Evolutionary conservation across 495 filamentous ascomycete species (phyloP), one percentile per base, ranked within the genome.

Genomic region (Pseudotulostoma volvatum): DNA sequence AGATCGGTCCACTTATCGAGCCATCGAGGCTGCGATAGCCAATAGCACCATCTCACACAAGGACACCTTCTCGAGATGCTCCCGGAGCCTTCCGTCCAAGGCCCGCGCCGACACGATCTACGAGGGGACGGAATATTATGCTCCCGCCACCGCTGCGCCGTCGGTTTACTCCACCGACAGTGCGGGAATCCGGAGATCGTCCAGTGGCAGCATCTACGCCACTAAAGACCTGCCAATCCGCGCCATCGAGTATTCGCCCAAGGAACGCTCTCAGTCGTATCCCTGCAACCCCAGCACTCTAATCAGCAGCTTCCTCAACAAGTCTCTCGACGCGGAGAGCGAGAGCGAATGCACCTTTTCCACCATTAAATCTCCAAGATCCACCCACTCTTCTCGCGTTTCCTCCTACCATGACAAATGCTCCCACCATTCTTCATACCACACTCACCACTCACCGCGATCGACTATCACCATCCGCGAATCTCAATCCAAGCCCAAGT

Each of bases 31-130:
- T 1, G 59, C 64, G 35, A 31, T 18, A 32, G 16, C 47, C 19
- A 46, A 53, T 38, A 61, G 59, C 48, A 38, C 46, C 25, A 60
- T 56, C 48, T 55, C 56, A 31, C 43, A 49, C n/a, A 51, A 53
- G 15, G 50, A 53, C 9, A 48, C 49, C 4, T 49, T 55, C 15
- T 56, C 61, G 16, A 45, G 48, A 3, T 33, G 54, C 11, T 51
- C 56, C 4, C 54, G 57, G 38, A 61, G 55, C 30, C 35, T 53
- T 3, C 45, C 53, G 18, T 56, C 57, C 37, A 60, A 62, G 49
- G 60, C 61, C 2, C 52, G 56, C 25, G 60, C 59, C 20, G 57
- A 54, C 48, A 61, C 61, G 30, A 50, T 66, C 46, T 66, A 66
- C 43, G 61, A 61, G 33, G 56, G 47, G 20, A 60, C 55, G 0